phyloP scores from a whole-genome alignment of 2,329 filamentous ascomycete genomes.

The Colletotrichum camelliae region DNA sequence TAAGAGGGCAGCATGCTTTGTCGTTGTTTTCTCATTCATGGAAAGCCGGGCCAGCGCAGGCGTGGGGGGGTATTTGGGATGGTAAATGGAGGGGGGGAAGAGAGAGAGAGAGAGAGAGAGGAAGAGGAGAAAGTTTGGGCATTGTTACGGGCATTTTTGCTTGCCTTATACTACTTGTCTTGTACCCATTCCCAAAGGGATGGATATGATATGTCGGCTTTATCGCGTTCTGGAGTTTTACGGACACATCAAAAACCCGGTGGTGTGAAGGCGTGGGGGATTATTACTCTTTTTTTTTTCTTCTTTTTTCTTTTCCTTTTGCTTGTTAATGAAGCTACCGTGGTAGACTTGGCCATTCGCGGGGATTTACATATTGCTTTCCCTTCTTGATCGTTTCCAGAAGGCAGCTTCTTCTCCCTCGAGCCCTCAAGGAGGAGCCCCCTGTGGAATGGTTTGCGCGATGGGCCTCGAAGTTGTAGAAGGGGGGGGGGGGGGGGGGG shows the following conservation, averaged over 20 bases:
- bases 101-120: not conserved
- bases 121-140: not conserved
- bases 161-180: not conserved
- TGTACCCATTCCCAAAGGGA: not conserved
- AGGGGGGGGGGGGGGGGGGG: not conserved
- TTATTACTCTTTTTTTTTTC: not conserved
- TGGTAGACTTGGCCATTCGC: not conserved
- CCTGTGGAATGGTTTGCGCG: not conserved
- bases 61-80: not conserved
- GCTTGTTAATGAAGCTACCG: not conserved
- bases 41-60: not conserved
- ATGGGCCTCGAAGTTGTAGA: not conserved
- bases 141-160: not conserved
- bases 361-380: not conserved
- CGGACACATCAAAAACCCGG: constrained; percentile 19
- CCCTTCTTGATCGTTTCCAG: not conserved
- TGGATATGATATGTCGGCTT: not conserved
- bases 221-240: constrained; percentile 15
- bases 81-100: not conserved
- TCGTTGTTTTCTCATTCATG: not conserved
- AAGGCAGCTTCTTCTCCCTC: not conserved
- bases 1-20: constrained; percentile 28
- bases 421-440: not conserved
- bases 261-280: constrained; percentile 11
- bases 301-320: not conserved